phyloP scores from a whole-genome alignment of 2,329 filamentous ascomycete species.

The Corynespora cassiicola region DNA sequence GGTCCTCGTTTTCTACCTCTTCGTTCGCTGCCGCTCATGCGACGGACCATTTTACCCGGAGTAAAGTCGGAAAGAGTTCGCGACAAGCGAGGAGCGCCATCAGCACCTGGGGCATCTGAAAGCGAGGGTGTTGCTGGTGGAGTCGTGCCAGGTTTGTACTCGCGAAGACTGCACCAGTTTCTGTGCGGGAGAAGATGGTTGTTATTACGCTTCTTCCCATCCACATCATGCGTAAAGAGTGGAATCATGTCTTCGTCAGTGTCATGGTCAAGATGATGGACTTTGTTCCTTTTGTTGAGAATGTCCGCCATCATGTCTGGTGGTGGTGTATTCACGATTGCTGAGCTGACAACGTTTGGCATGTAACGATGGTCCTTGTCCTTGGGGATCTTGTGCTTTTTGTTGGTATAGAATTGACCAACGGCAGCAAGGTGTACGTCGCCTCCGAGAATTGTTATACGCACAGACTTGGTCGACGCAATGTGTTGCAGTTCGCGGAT shows the following conservation, averaged over 20 bases:
- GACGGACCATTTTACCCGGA: slow-evolving; percentile 50
- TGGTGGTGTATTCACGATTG: slow-evolving; percentile 91
- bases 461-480: slow-evolving; percentile 88
- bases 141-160: slow-evolving; percentile 80
- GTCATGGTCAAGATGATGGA: slow-evolving; percentile 68
- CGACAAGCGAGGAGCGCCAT: slow-evolving; percentile 25
- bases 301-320: slow-evolving; percentile 88
- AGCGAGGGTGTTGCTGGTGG: slow-evolving; percentile 69
- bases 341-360: slow-evolving; percentile 92
- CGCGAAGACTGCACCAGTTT: slow-evolving; percentile 93
- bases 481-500: slow-evolving; percentile 92
- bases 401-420: slow-evolving; percentile 93
- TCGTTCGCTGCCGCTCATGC: slow-evolving; percentile 43
- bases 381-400: slow-evolving; percentile 75
- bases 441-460: slow-evolving; percentile 89
- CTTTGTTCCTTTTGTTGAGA: slow-evolving; percentile 88
- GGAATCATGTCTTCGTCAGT: slow-evolving; percentile 98
- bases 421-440: slow-evolving; percentile 93
- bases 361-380: slow-evolving; percentile 96
- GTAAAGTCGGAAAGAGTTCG: slow-evolving; percentile 43
- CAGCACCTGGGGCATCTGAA: slow-evolving; percentile 30
- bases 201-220: slow-evolving; percentile 89
- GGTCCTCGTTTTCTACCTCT: slow-evolving; percentile 35
- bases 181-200: slow-evolving; percentile 85
- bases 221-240: slow-evolving; percentile 87